Evolutionary conservation across 1,284 basidiomycete species (phyloP), one percentile per base, ranked within the genome.

Genomic region (Boletus mariae): DNA sequence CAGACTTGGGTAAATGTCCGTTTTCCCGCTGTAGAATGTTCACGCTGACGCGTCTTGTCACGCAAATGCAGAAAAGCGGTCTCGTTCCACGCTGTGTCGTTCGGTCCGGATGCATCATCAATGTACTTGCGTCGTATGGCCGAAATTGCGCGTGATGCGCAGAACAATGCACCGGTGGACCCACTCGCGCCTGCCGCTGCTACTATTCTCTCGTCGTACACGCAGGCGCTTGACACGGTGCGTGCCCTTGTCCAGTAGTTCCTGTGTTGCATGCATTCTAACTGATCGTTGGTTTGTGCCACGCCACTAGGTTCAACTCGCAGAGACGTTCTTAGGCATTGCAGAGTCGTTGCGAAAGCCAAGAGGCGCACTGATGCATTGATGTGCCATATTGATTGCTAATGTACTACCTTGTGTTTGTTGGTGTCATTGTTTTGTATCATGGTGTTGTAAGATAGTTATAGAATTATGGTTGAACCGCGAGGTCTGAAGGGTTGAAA

Each of bases 251-350:
- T n/a, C 12, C 23, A 5, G 15, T 35, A 3, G 6, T n/a, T 8
- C 34, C 12, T 13, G 32, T 4, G 29, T 31, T 31, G 29, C 10
- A 11, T 31, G 5, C 4, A 25, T 25, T 15, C 45, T 42, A 8
- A 29, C 4, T 1, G 12, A 8, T 1, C 43, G 17, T 37, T 4
- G n/a, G 5, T 15, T 13, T 34, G 10, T 15, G 9, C 13, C 5
- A 9, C 1, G 2, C 11, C 12, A n/a, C 40, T 45, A 84, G 82
- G 72, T 83, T 23, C 74, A 75, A 57, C 75, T 85, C 0, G 75
- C 82, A 0, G 71, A 82, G 53, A 82, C 84, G 0, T 85, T 85
- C 75, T 64, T 84, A n/a, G 79, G 77, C 8, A 76, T 85, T 40
- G 82, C 82, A 0, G 79, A 82, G 34, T 83, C 82, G 8, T 63